A percentile compares a stretch with the other conserved stretches of the same genome.
Evolutionary conservation across 139 green algal genomes (phyloP).

Genomic region (Haematococcus lacustris): DNA sequence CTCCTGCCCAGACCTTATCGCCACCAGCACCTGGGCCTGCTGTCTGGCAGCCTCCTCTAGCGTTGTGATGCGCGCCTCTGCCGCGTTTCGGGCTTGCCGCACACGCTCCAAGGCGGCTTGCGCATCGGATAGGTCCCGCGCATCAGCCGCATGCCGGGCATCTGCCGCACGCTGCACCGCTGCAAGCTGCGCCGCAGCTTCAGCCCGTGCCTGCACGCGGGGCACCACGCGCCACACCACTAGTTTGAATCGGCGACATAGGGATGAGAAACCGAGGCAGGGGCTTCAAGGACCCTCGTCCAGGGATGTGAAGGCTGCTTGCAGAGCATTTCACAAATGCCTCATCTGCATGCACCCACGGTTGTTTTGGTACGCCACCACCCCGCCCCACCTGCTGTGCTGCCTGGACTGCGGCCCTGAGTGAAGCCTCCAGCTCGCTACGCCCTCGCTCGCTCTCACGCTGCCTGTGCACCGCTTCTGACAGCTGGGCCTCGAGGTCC

Average conservation of each 20-base stretch:
- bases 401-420: conserved; percentile 19
- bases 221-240: too few species aligned
- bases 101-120: conserved; percentile 7
- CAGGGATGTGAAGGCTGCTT: too few species aligned
- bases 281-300: too few species aligned
- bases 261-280: too few species aligned
- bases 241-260: too few species aligned
- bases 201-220: too few species aligned
- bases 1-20: not conserved
- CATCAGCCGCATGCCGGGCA: not conserved
- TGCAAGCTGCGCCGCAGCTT: too few species aligned
- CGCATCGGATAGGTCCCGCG: conserved; percentile 10
- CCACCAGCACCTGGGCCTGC: not conserved
- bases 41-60: conserved; percentile 11
- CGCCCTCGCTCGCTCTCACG: conserved; percentile 19
- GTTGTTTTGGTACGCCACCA: too few species aligned
- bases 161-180: conserved; percentile 10
- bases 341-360: too few species aligned
- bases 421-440: conserved; percentile 23
- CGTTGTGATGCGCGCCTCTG: conserved; percentile 17
- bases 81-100: conserved; percentile 2
- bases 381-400: conserved; percentile 38
- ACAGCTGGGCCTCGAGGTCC: conserved; percentile 24
- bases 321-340: too few species aligned
- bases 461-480: conserved; percentile 13